phyloP scores from a whole-genome alignment of 768 basidiomycete species.

The Russula sp. region DNA sequence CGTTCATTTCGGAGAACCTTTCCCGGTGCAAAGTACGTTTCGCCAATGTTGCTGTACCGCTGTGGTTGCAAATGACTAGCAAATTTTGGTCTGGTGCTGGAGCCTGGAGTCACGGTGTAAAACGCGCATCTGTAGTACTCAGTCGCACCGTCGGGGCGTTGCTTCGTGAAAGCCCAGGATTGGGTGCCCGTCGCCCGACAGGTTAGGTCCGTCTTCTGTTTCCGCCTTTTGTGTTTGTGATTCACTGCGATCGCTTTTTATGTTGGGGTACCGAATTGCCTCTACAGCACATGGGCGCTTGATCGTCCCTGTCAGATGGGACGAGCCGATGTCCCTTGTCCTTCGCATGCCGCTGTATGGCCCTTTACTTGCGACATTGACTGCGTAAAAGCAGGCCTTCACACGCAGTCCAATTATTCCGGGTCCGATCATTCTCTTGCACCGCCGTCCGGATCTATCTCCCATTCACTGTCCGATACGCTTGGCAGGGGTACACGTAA shows the following conservation, averaged over 20 bases:
- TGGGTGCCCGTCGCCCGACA: not conserved
- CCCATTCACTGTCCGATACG: not conserved
- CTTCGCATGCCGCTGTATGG: not conserved
- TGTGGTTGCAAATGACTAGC: not conserved
- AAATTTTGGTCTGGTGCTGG: not conserved
- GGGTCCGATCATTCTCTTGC: not conserved
- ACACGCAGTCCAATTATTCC: not conserved
- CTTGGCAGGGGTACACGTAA: not conserved
- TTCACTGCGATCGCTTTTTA: not conserved
- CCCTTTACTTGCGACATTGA: not conserved
- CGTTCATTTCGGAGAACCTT: not conserved
- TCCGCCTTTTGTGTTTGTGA: not conserved
- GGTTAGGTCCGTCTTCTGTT: not conserved
- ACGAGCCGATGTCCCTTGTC: not conserved
- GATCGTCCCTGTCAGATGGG: not conserved
- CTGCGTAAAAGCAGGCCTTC: not conserved
- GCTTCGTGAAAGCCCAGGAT: not conserved
- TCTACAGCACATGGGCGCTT: not conserved
- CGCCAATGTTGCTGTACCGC: not conserved
- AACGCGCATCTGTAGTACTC: not conserved
- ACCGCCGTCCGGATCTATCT: not conserved
- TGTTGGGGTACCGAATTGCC: not conserved
- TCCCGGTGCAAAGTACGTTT: not conserved
- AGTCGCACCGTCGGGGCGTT: not conserved
- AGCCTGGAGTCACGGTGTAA: not conserved